Base-by-base conservation (phyloP, 805 yeast genomes). In the Kregervanrija fluxuum region DNA sequence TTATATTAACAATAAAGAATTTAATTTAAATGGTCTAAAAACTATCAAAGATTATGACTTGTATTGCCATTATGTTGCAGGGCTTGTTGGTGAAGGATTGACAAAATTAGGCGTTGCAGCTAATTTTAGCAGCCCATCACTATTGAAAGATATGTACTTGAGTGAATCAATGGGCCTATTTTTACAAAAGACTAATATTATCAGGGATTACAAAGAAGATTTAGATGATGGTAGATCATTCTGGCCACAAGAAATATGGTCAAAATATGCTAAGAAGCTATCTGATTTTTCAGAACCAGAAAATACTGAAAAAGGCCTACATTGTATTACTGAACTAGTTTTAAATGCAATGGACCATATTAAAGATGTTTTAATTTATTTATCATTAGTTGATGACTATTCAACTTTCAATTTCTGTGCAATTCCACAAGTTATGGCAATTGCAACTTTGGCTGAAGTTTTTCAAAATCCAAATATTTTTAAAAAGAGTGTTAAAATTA, bases 371-470 rank as follows among this genome's bases (percentile, higher is more conserved):
- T 72, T 93, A 54, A 74, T 75, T 42, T 93, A 85, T 62, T 71
- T 93, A 45, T 75, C 91, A 13, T 70, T 80, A 49, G 76, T 93
- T 41, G 75, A 75, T 47, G 99, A 93, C 60, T 85, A 83, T 48
- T 79, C 95, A 1, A 68, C 82, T 41, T 93, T 88, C 71, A 84
- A 81, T 55, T 93, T 93, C 70, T 90, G 97, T 69, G 87, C 97
- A 10, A 93, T 93, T 60, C 99, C 99, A 14, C 99, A 93, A 68
- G 97, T 91, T 14, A 93, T 93, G 99, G 96, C 98, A 33, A 85
- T 93, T 62, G 97, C 99, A 12, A 88, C 98, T 1, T 73, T 93
- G 54, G 88, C 91, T 16, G 70, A 82, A 42, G 84, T 93, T 32
- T 90, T 84, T 74, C 80, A 84, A 60, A 93, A 93, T 67, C 82